phyloP scores from a whole-genome alignment of 257 asterid species.

The Jaltomata sinuosa region DNA sequence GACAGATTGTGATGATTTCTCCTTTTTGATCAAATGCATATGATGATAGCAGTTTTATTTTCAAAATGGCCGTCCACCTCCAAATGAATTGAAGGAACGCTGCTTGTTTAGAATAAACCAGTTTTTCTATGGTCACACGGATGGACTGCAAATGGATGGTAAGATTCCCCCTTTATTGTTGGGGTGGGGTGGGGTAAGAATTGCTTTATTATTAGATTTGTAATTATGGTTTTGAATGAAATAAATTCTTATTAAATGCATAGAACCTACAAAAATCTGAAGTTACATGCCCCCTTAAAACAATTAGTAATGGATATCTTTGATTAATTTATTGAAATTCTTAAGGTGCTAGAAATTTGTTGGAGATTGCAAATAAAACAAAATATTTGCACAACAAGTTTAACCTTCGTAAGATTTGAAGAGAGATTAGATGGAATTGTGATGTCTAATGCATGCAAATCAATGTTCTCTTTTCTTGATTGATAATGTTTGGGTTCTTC shows the following conservation, averaged over 20 bases:
- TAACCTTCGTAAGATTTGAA: not conserved
- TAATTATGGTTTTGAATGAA: not conserved
- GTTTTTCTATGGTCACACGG: conserved; percentile 82
- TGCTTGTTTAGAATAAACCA: conserved; percentile 92
- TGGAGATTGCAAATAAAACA: not conserved
- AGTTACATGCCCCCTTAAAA: not conserved
- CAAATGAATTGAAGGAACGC: conserved; percentile 89
- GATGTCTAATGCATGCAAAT: not conserved
- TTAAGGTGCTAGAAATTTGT: not conserved
- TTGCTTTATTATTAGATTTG: not conserved
- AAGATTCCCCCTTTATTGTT: conserved; percentile 9
- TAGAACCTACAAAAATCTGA: not conserved
- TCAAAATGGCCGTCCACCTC: conserved; percentile 83
- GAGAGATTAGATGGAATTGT: not conserved
- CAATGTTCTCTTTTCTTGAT: not conserved
- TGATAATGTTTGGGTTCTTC: too few relatives aligned
- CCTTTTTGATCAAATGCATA: conserved; percentile 6
- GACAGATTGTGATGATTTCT: not conserved
- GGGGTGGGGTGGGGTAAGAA: not conserved
- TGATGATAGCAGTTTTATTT: conserved; percentile 72
- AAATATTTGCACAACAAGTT: not conserved
- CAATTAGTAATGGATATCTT: not conserved
- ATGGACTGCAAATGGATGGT: conserved; percentile 89
- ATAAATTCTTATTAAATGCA: not conserved
- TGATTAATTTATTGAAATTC: not conserved